Percentiles rank a stretch among this genome's conserved stretches.
Conservation (phyloP, 1,139 yeast genomes). For the Pneumocystis carinii region DNA sequence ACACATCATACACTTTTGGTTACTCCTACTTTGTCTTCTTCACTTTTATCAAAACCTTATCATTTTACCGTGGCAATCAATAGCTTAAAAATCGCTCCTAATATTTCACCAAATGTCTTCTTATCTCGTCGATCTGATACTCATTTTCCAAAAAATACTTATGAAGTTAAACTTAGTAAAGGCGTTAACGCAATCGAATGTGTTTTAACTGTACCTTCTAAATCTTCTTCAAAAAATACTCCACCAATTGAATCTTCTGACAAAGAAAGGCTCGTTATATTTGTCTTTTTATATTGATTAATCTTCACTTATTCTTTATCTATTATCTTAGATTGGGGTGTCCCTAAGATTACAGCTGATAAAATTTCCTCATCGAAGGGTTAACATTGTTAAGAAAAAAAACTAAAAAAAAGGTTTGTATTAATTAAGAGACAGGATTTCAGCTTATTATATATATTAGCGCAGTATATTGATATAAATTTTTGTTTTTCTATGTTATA, state of each 20-base stretch:
- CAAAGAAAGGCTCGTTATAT: background rate
- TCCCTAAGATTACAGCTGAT: background rate
- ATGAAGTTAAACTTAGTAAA: background rate
- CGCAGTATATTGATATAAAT: background rate
- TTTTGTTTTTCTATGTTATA: background rate
- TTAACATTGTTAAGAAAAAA: background rate
- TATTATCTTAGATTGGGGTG: background rate
- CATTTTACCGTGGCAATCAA: background rate
- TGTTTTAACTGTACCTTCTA: background rate
- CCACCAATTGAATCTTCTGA: background rate
- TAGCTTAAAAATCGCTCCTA: background rate
- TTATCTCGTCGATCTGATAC: background rate
- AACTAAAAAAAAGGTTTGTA: background rate
- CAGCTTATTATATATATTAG: background rate
- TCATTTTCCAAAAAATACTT: background rate
- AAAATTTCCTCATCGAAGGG: background rate
- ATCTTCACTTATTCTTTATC: background rate
- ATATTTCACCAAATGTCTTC: background rate
- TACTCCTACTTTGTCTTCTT: background rate
- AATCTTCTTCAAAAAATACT: background rate
- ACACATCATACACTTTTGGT: background rate
- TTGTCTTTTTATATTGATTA: background rate
- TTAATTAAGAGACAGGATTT: background rate
- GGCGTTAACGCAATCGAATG: conserved; percentile 1
- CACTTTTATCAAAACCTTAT: background rate